Evolutionary conservation across 495 filamentous ascomycete genomes (phyloP).

Genomic region (Aspergillus nanangensis): DNA sequence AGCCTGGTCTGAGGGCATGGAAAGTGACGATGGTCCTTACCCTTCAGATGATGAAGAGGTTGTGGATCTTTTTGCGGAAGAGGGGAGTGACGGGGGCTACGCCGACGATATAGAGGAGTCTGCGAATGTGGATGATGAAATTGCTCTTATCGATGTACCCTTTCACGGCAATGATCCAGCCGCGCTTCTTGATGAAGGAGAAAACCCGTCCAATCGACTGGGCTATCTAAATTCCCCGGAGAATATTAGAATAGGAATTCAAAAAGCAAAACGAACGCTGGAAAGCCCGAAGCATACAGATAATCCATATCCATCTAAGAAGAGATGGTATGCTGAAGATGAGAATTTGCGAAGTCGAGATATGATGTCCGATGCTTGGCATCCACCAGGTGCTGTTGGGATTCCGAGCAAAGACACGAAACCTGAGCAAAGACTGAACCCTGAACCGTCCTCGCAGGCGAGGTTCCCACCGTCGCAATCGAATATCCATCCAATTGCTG

Average conservation of each 20-base stretch:
- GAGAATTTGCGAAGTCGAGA: constrained; percentile 6
- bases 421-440: not conserved
- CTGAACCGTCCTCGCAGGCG: not conserved
- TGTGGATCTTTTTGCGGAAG: constrained; percentile 14
- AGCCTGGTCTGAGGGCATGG: constrained; percentile 43
- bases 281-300: constrained; percentile 9
- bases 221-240: not conserved
- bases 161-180: not conserved
- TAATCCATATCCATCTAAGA: constrained; percentile 8
- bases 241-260: not conserved
- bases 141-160: not conserved
- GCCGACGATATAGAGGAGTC: constrained; percentile 2
- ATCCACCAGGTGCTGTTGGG: no score
- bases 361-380: no score
- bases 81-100: constrained; percentile 16
- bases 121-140: constrained; percentile 4
- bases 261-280: constrained; percentile 5
- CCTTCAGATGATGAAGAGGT: constrained; percentile 51
- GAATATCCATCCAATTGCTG: constrained; percentile 17
- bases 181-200: not conserved
- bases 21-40: constrained; percentile 42
- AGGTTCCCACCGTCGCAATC: constrained; percentile 12
- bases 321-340: constrained; percentile 26
- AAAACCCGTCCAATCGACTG: not conserved
- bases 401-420: no score